Base-by-base conservation (phyloP, 768 basidiomycete genomes). In the Trametes cinnabarina region DNA sequence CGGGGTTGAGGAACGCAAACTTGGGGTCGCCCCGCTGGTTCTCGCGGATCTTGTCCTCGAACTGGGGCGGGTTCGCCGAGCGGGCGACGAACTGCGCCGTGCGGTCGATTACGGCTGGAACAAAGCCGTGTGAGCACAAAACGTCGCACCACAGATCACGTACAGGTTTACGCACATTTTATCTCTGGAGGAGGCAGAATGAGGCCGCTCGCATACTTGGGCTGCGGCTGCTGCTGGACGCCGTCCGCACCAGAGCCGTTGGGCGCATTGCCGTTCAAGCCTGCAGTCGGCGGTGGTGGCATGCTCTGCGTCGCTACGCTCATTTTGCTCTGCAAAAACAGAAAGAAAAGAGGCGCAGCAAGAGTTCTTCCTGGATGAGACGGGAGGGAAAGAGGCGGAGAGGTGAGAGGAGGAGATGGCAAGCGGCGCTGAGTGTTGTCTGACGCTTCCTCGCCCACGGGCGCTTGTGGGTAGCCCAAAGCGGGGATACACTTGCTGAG, bases 1-100 rank as follows among this genome's bases (percentile, higher is more conserved):
- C 84, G 61, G 92, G 88, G 77, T 96, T 96, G 73, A 99, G 83
- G 80, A 99, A 99, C 57, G 96, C 94, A 81, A 98, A 99, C 76
- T 97, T 96, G 56, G 94, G 93, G 79, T 98, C 96, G 63, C 86
- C 83, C 75, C 94, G 92, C 74, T 95, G 95, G 67, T 91, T 90
- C 76, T 98, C 94, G 66, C 94, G 86, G 73, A 99, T 94, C 76
- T 96, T 95, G 71, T 94, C 92, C 76, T 98, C 96, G 69, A 99
- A 94, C 66, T 89, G 85, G 10, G 86, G 84, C 7, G 95, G 94
- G 67, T 97, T 92, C 25, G 89, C 90, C n/a, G 94, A 96, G 63
- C 91, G 88, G 34, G 94, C 92, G 60, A 98, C 90, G 59, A 90
- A 93, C 12, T 81, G 73, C 4, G 97, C 95, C 14, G 97, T 99